phyloP scores from a whole-genome alignment of 345 rosid genomes.

The Conringia planisiliqua region DNA sequence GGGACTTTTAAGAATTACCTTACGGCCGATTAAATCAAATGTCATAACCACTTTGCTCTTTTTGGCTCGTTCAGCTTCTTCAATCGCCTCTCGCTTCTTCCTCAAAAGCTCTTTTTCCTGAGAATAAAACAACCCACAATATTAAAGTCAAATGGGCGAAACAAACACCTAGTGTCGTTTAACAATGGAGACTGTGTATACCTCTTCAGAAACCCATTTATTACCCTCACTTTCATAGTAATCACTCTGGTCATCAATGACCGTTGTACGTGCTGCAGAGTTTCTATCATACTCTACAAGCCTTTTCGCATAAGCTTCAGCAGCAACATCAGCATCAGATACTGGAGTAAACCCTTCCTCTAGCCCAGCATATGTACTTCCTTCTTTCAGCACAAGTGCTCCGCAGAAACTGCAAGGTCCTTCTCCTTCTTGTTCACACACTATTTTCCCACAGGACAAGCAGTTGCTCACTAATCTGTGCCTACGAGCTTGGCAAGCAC shows the following conservation, averaged over 20 bases:
- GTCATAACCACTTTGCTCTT: constrained; percentile 77
- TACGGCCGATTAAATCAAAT: constrained; percentile 92
- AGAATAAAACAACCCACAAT: not conserved
- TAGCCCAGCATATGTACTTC: constrained; percentile 80
- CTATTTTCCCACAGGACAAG: constrained; percentile 94
- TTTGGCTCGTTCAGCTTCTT: constrained; percentile 71
- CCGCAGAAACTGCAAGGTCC: constrained; percentile 91
- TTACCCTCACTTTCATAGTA: constrained; percentile 91
- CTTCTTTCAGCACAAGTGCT: constrained; percentile 83
- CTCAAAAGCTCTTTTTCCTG: constrained; percentile 84
- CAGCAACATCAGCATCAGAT: constrained; percentile 77
- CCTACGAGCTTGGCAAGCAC: constrained; percentile 85
- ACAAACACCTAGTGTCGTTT: not conserved
- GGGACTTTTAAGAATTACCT: constrained; percentile 43
- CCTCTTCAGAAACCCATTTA: constrained; percentile 92
- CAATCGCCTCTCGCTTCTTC: constrained; percentile 77
- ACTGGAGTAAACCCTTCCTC: constrained; percentile 59
- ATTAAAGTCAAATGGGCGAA: not conserved
- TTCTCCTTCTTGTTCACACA: constrained; percentile 97
- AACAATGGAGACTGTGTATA: constrained; percentile 29
- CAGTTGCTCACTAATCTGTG: constrained; percentile 89
- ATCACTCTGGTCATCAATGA: constrained; percentile 96
- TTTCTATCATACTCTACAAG: constrained; percentile 91
- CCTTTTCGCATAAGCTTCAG: constrained; percentile 89
- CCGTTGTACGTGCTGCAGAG: constrained; percentile 88